Evolutionary conservation across 768 basidiomycete genomes (phyloP), one percentile per base, ranked within the genome.

Genomic region (Tulasnella sp.): DNA sequence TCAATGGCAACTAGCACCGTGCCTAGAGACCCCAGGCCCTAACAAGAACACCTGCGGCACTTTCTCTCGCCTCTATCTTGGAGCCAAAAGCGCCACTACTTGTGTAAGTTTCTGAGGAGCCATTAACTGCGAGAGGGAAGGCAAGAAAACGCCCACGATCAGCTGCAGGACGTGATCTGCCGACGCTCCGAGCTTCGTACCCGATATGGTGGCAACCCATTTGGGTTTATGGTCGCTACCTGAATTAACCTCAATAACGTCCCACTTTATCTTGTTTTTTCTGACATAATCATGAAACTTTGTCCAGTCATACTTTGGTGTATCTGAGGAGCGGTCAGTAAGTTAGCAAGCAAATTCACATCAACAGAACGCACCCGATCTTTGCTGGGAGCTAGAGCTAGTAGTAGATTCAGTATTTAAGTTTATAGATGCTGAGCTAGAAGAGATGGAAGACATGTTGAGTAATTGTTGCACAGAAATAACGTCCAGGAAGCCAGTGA

Each of bases 21-120:
- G n/a, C 29, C 55, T 57, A 57, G 55, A 57, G 55, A 57, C 55
- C 55, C 55, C 55, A 57, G n/a, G 55, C 55, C n/a, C n/a, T 57
- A 15, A 57, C 55, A 57, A 57, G 7, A 10, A n/a, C 10, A 29
- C 55, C n/a, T 15, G 55, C 55, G 9, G 55, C 55, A 29, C 15
- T 57, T 57, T 57, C 55, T 6, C 26, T 57, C n/a, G 55, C 55
- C n/a, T 26, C 29, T 26, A 29, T 29, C 55, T 57, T 57, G n/a
- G 5, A 26, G 6, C 11, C n/a, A 29, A 57, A 57, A n/a, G 1
- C 23, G 5, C 29, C n/a, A 15, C n/a, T 23, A 26, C 55, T 57
- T 57, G n/a, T 57, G 29, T n/a, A 57, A 57, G 55, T 57, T n/a
- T n/a, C 55, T 26, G n/a, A n/a, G 55, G 0, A 57, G 23, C 29